Base-by-base conservation (phyloP, 345 rosid species). In the Microcos paniculata region DNA sequence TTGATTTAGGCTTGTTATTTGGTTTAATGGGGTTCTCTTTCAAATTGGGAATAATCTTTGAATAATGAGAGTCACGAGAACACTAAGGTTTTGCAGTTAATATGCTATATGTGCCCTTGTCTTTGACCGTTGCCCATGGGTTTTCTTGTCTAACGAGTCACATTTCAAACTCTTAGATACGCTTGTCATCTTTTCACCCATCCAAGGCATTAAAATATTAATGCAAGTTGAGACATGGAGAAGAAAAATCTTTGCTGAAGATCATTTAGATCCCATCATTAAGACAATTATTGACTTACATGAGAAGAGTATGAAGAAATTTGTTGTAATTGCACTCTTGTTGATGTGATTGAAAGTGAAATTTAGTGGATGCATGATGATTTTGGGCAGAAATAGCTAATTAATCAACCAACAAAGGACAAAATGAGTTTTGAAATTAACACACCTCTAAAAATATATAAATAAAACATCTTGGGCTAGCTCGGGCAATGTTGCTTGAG, bases 51-150 rank as follows among this genome's bases (percentile, higher is more conserved):
- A 18, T 70, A 70, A 10, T 10, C 0, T 63, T 63, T 6, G 3
- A 43, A 43, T 45, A 1, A 46, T 24, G 71, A 67, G 23, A 43
- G 71, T 66, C 71, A 66, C 55, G 71, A 66, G 55, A 66, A 66
- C 53, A 15, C 71, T 26, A 28, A 2, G 71, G 55, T 26, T 45
- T 45, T 43, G 55, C 15, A 7, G 35, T 43, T 45, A 24, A 24
- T 64, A 64, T 40, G 53, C 14, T 13, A 45, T 23, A 24, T 23
- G 12, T 11, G 43, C 53, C 53, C 45, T 15, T 66, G 21, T 24
- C 48, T 66, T 43, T 45, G 35, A 24, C 30, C 53, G 1, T 66
- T 66, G 71, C 19, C 7, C 7, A 26, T 7, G 35, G 21, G 24
- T 24, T 66, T 23, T 66, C 53, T 45, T 24, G 43, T 45, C 8